These are phyloP conservation scores for Phytopythium mirpurense DNA, from an alignment of 352 stramenopile species.

Conservation along the genomic window DNA sequence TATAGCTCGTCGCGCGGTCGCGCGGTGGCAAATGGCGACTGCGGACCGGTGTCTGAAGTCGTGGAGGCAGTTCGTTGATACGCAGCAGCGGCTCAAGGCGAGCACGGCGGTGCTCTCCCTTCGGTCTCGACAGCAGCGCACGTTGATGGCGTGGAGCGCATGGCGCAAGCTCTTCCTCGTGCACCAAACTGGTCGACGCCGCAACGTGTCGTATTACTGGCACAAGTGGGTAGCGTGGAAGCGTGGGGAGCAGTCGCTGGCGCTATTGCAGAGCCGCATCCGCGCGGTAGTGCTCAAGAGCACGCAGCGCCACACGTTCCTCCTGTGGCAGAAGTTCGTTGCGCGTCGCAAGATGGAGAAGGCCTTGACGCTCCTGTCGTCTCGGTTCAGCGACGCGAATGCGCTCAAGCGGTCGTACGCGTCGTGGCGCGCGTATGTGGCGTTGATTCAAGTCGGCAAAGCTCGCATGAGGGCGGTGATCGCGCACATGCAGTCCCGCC, in stretches of 20 bases:
- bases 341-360: conserved; percentile 22
- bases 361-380: conserved; percentile 21
- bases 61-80: background rate
- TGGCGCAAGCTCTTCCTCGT: conserved; percentile 40
- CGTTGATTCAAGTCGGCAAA: conserved; percentile 9
- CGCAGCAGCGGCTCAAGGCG: background rate
- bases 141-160: conserved; percentile 21
- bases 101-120: background rate
- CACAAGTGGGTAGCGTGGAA: conserved; percentile 14
- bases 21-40: conserved; percentile 33
- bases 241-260: conserved; percentile 9
- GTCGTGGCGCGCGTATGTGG: conserved; percentile 16
- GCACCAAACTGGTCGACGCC: conserved; percentile 10
- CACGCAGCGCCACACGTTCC: conserved; percentile 12
- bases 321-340: conserved; percentile 25
- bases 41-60: conserved; percentile 28
- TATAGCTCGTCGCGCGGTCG: conserved; percentile 19
- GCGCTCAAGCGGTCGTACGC: conserved; percentile 13
- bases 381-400: conserved; percentile 16
- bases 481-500: conserved; percentile 18
- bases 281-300: conserved; percentile 12
- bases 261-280: conserved; percentile 19
- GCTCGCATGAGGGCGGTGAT: conserved; percentile 18
- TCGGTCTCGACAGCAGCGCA: background rate
- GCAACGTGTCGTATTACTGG: conserved; percentile 20